These are phyloP conservation scores for Cytospora piceae DNA, from an alignment of 2,329 filamentous ascomycete genomes.

Conservation along the genomic window DNA sequence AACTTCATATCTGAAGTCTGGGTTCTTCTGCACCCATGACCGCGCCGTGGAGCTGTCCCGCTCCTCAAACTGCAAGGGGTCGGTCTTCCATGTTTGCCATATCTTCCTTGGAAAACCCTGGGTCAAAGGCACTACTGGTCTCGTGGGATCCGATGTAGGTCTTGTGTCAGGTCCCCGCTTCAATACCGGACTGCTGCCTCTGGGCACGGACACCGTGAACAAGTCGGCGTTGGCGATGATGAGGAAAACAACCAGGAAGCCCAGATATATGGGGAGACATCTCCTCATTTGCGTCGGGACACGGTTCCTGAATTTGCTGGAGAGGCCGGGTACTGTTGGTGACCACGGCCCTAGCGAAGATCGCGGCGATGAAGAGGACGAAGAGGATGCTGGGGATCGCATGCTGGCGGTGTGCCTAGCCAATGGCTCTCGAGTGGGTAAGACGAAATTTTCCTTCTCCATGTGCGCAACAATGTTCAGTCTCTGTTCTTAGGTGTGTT, in stretches of 20 bases:
- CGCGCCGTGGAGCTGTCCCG: constrained; percentile 62
- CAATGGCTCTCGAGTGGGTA: constrained; percentile 18
- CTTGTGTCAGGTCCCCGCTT: constrained; percentile 34
- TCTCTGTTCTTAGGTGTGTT: background rate
- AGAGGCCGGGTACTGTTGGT: constrained; percentile 33
- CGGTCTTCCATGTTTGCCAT: constrained; percentile 78
- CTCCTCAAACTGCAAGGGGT: constrained; percentile 68
- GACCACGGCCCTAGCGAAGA: constrained; percentile 33
- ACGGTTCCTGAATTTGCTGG: constrained; percentile 37
- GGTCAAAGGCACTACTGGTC: constrained; percentile 27
- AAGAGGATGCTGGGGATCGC: constrained; percentile 24
- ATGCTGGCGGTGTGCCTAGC: constrained; percentile 22
- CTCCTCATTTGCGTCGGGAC: constrained; percentile 45
- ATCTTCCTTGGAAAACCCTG: constrained; percentile 66
- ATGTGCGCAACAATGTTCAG: constrained; percentile 1
- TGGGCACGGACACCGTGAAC: constrained; percentile 33
- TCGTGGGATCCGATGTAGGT: constrained; percentile 20
- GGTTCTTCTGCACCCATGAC: constrained; percentile 70
- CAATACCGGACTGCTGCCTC: constrained; percentile 30
- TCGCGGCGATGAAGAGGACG: constrained; percentile 24
- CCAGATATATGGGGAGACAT: constrained; percentile 51
- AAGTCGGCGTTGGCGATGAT: constrained; percentile 52
- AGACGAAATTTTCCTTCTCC: constrained; percentile 19
- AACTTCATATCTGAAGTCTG: constrained; percentile 68
- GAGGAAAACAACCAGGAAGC: constrained; percentile 48